Percentiles rank a stretch among this genome's conserved stretches.
Conservation (phyloP, 192 early-diverging fungal species). For the Rhizophagus clarus region DNA sequence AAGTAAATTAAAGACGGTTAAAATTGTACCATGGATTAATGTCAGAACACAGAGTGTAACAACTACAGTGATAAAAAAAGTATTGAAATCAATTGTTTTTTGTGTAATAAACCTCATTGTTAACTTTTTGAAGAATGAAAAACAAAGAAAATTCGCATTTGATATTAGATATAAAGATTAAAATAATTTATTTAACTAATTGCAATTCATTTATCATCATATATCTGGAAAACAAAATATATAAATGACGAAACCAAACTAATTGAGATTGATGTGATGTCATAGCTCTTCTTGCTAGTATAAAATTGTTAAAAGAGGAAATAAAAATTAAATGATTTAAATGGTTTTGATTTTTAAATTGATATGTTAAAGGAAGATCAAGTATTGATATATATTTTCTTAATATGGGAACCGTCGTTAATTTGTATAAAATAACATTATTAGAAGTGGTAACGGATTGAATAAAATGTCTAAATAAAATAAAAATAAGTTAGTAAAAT, state of each 20-base stretch:
- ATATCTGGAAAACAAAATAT: slow-evolving; percentile 84
- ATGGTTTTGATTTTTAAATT: not conserved
- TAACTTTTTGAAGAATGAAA: no score
- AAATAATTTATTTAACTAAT: slow-evolving; percentile 44
- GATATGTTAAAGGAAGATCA: not conserved
- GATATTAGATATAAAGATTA: no score
- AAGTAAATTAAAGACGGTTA: no score
- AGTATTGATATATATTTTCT: not conserved
- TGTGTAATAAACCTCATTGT: no score
- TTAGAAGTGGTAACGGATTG: not conserved
- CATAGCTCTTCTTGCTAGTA: slow-evolving; percentile 71
- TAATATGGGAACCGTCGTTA: not conserved
- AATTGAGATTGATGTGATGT: slow-evolving; percentile 81
- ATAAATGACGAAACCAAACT: slow-evolving; percentile 92
- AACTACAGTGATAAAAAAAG: no score
- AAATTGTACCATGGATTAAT: no score
- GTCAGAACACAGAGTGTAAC: no score
- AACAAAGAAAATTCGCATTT: no score
- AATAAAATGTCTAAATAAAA: not conserved
- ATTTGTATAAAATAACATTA: not conserved
- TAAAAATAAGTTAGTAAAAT: no score
- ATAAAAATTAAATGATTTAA: not conserved
- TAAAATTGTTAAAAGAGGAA: slow-evolving; percentile 23
- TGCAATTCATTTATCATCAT: slow-evolving; percentile 83
- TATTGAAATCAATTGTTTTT: no score